Conservation (phyloP, 169 alveolate species). For the Sarcocystis neurona region DNA sequence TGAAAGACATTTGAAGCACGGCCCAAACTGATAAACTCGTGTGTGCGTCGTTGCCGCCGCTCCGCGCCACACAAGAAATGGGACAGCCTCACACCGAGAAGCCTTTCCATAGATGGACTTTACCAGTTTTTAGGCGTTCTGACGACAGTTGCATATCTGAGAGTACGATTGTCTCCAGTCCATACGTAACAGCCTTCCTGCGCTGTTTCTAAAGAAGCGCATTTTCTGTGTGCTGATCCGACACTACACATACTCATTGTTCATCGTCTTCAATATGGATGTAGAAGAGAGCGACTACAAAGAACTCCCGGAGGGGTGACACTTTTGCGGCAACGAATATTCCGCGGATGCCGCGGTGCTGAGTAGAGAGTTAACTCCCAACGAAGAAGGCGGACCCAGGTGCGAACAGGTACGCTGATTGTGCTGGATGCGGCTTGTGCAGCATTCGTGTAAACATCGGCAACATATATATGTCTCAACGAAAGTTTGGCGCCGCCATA, state of each 20-base stretch:
- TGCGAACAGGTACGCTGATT: constrained; percentile 54
- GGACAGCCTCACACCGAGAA: too few species aligned
- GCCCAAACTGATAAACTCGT: not conserved
- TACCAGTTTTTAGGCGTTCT: too few species aligned
- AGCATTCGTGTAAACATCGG: constrained; percentile 90
- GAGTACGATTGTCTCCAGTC: too few species aligned
- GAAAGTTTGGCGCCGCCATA: constrained; percentile 82
- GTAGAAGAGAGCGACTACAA: not conserved
- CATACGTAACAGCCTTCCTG: too few species aligned
- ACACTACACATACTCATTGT: too few species aligned
- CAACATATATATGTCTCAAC: constrained; percentile 85
- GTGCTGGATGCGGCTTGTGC: constrained; percentile 78
- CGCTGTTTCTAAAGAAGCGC: too few species aligned
- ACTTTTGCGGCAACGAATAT: not conserved
- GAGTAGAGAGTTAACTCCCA: not conserved
- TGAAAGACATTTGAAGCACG: not conserved
- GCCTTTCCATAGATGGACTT: too few species aligned
- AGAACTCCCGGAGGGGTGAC: not conserved
- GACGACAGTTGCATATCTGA: too few species aligned
- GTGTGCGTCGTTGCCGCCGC: too few species aligned
- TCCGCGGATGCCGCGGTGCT: not conserved
- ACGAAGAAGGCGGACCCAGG: not conserved
- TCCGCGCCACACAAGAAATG: too few species aligned
- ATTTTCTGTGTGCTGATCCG: too few species aligned
- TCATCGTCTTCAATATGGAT: too few species aligned